phyloP scores from a whole-genome alignment of 1,139 yeast genomes.

The Pichia norvegensis region DNA sequence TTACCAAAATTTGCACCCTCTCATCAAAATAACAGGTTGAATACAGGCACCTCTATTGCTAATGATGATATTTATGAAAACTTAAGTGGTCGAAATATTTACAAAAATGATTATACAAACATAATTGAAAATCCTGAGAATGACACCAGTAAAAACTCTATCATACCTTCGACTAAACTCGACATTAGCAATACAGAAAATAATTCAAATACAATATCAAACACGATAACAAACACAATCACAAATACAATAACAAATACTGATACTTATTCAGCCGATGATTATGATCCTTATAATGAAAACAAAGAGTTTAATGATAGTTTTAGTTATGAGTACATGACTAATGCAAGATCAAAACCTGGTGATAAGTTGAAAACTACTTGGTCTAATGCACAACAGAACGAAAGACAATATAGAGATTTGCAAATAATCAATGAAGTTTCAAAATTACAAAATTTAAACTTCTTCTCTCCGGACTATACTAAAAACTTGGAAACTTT shows the following conservation, averaged over 20 bases:
- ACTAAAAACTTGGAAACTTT: constrained; percentile 48
- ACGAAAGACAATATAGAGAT: constrained; percentile 81
- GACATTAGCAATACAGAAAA: background rate
- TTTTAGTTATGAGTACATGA: constrained; percentile 9
- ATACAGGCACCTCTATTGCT: background rate
- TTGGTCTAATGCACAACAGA: constrained; percentile 47
- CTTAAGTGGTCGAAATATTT: background rate
- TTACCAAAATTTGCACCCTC: constrained; percentile 11
- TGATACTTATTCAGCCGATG: background rate
- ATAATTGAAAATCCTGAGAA: background rate
- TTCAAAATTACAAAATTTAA: constrained; percentile 48
- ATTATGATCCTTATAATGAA: constrained; percentile 8
- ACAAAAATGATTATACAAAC: background rate
- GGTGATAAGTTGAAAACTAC: constrained; percentile 42
- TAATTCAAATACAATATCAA: background rate
- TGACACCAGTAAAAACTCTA: background rate
- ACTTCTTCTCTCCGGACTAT: constrained; percentile 59
- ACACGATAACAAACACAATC: constrained; percentile 1
- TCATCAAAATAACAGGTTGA: background rate
- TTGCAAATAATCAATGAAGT: constrained; percentile 84
- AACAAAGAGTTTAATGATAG: constrained; percentile 10
- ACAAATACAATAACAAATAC: constrained; percentile 5
- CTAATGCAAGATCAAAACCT: constrained; percentile 19
- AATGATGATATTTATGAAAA: background rate
- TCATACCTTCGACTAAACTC: background rate